phyloP scores from a whole-genome alignment of 2,329 filamentous ascomycete species.

The Fusarium nisikadoi region DNA sequence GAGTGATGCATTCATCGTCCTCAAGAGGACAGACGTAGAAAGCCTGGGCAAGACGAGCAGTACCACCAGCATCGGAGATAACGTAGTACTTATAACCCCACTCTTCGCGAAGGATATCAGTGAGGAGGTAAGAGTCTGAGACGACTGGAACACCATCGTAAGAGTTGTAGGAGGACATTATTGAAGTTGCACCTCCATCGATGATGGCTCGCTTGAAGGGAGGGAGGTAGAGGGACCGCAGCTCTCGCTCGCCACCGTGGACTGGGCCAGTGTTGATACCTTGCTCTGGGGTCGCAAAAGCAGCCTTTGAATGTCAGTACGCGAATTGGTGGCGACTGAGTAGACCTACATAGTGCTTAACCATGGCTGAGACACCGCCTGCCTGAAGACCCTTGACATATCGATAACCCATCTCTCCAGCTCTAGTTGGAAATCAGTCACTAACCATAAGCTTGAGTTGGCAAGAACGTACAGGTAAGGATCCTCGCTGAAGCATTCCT shows the following conservation, averaged over 20 bases:
- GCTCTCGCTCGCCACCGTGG: conserved; percentile 63
- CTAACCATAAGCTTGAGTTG: too few species aligned
- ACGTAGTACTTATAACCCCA: conserved; percentile 80
- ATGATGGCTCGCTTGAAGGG: conserved; percentile 77
- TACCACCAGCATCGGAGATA: conserved; percentile 73
- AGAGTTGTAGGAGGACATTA: conserved; percentile 81
- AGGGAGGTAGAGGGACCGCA: conserved; percentile 66
- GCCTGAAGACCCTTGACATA: conserved; percentile 69
- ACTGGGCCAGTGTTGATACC: conserved; percentile 74
- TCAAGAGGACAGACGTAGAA: conserved; percentile 72
- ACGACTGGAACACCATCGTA: conserved; percentile 78
- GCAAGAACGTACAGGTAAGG: conserved; percentile 60
- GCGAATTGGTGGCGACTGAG: background rate
- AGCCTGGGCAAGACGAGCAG: conserved; percentile 71
- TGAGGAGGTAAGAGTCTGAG: conserved; percentile 72
- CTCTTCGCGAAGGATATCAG: conserved; percentile 74
- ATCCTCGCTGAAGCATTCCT: conserved; percentile 79
- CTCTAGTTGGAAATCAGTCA: conserved; percentile 42
- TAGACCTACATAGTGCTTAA: conserved; percentile 74
- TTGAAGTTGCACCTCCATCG: conserved; percentile 72
- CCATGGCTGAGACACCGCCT: conserved; percentile 73
- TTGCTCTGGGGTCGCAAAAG: conserved; percentile 75
- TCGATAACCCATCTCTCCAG: conserved; percentile 74
- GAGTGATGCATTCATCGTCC: conserved; percentile 73
- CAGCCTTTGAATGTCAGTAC: conserved; percentile 53